A percentile compares a stretch with the other conserved stretches of the same genome.
Evolutionary conservation across 352 stramenopile species (phyloP).

Genomic region (Globisporangium heterothallicum): DNA sequence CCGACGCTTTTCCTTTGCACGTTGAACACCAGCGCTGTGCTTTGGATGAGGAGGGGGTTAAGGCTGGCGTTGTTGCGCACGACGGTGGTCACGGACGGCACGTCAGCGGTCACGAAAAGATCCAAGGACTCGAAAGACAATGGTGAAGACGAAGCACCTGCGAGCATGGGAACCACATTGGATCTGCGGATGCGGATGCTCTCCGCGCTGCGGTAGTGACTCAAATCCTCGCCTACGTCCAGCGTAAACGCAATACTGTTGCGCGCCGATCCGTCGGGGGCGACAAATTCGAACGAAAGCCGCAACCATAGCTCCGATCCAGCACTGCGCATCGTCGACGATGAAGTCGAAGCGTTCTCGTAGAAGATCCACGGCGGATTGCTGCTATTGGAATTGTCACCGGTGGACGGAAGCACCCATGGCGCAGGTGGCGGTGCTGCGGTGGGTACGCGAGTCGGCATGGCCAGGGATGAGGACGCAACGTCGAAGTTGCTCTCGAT

Average conservation of each 20-base stretch:
- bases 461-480: slow-evolving; percentile 1
- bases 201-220: too few relatives aligned
- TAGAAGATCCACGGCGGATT: background rate
- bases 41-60: too few relatives aligned
- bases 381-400: too few relatives aligned
- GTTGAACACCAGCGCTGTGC: background rate
- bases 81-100: background rate
- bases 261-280: background rate
- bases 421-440: background rate
- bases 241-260: background rate
- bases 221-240: slow-evolving; percentile 6
- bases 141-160: background rate
- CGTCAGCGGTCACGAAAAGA: slow-evolving; percentile 3
- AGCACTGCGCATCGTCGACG: background rate
- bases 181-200: too few relatives aligned
- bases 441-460: background rate
- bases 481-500: slow-evolving; percentile 3
- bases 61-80: background rate
- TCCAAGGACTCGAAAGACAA: background rate
- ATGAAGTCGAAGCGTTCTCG: background rate
- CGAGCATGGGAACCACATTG: slow-evolving; percentile 1
- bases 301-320: background rate
- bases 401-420: too few relatives aligned
- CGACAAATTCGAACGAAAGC: slow-evolving; percentile 7
- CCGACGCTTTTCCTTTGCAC: background rate